Evolutionary conservation across 306 rosid genomes (phyloP).

Genomic region (Medicago truncatula): MtrunA17r5.0-ANR NC_053048.1:47467501-47468000

Average conservation of each 20-base stretch:
- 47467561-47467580: constrained; percentile 71
- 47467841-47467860: too few relatives aligned
- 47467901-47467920: constrained; percentile 11
- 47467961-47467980: neutral
- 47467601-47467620: constrained; percentile 68
- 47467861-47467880: constrained; percentile 4
- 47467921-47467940: neutral
- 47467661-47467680: constrained; percentile 66
- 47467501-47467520: constrained; percentile 78
- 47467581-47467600: constrained; percentile 65
- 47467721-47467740: constrained; percentile 73
- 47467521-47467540: constrained; percentile 67
- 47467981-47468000: constrained; percentile 17
- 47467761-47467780: constrained; percentile 41
- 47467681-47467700: constrained; percentile 67
- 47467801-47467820: neutral
- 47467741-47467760: constrained; percentile 55
- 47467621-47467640: constrained; percentile 66
- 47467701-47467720: constrained; percentile 63
- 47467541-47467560: constrained; percentile 64
- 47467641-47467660: constrained; percentile 66
- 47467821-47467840: neutral
- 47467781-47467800: constrained; percentile 1
- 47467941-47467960: neutral
- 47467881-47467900: constrained; percentile 14